phyloP scores from a whole-genome alignment of 768 basidiomycete genomes.

The Lepiota subincarnata region DNA sequence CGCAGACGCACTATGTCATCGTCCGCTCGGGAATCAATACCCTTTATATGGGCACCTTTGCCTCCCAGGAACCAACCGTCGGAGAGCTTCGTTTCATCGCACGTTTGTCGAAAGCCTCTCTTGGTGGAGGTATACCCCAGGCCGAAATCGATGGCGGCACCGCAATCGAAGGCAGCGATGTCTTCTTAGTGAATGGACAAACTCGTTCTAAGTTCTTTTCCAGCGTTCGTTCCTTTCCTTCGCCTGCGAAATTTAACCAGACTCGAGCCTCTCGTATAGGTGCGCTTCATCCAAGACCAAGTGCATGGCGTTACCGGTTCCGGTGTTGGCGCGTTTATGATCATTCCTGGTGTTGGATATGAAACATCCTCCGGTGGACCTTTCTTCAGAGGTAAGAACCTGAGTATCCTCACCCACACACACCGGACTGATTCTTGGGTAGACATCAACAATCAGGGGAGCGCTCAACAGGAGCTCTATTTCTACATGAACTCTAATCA shows the following conservation, averaged over 20 bases:
- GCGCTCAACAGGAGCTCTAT: conserved; percentile 44
- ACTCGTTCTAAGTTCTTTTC: conserved; percentile 49
- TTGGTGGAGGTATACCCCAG: conserved; percentile 34
- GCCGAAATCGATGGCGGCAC: conserved; percentile 39
- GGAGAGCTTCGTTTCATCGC: conserved; percentile 48
- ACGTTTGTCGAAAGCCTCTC: conserved; percentile 35
- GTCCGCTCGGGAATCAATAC: conserved; percentile 40
- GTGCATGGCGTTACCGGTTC: conserved; percentile 46
- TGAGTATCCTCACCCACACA: neutral
- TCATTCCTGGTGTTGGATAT: conserved; percentile 41
- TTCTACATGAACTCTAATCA: conserved; percentile 47
- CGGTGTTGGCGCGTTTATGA: conserved; percentile 41
- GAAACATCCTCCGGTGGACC: conserved; percentile 46
- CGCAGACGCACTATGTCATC: conserved; percentile 44
- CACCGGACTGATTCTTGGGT: neutral
- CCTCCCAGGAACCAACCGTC: conserved; percentile 41
- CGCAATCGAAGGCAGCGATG: conserved; percentile 45
- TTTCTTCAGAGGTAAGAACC: conserved; percentile 38
- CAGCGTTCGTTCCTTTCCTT: conserved; percentile 26
- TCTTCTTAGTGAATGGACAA: conserved; percentile 39
- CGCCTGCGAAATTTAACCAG: neutral
- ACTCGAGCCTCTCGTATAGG: conserved; percentile 19
- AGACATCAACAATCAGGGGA: conserved; percentile 47
- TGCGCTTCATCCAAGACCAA: conserved; percentile 47
- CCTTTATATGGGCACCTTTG: conserved; percentile 42